A percentile compares a stretch with the other conserved stretches of the same genome.
phyloP scores from a whole-genome alignment of 2,329 filamentous ascomycete species.

The Phaeosphaeriaceae sp. region DNA sequence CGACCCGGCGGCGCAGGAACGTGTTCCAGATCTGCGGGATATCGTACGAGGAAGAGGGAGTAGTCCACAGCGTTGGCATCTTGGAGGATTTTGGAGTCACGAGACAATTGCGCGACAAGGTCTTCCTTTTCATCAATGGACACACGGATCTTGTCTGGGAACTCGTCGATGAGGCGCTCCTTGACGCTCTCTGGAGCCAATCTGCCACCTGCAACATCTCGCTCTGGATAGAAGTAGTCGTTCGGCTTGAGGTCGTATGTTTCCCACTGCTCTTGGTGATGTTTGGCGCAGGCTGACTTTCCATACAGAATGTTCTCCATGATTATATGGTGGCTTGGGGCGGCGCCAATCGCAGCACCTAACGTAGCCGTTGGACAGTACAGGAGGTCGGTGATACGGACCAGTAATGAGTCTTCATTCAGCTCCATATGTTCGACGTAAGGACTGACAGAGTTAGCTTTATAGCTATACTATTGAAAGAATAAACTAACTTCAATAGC shows the following conservation, averaged over 20 bases:
- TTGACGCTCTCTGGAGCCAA: constrained; percentile 71
- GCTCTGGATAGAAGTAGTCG: constrained; percentile 77
- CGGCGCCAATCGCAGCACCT: constrained; percentile 65
- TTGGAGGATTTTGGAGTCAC: constrained; percentile 69
- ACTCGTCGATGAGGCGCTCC: constrained; percentile 70
- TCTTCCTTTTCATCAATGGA: constrained; percentile 61
- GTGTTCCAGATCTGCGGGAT: constrained; percentile 51
- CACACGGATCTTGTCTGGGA: constrained; percentile 70
- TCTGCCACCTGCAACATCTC: constrained; percentile 70
- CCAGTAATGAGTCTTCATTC: constrained; percentile 67
- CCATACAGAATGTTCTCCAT: constrained; percentile 79
- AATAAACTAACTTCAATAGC: constrained; percentile 42
- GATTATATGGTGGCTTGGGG: constrained; percentile 75
- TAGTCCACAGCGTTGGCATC: constrained; percentile 75
- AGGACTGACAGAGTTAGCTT: constrained; percentile 54
- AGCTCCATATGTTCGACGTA: constrained; percentile 70
- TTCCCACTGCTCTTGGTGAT: constrained; percentile 64
- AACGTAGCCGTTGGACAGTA: constrained; percentile 63
- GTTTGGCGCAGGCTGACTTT: constrained; percentile 53
- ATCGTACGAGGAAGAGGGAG: constrained; percentile 73
- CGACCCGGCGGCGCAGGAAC: constrained; percentile 42
- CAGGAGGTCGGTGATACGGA: constrained; percentile 75
- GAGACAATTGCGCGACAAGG: constrained; percentile 62
- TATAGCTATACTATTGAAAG: no score
- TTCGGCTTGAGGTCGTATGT: constrained; percentile 77